Evolutionary conservation across 805 yeast species (phyloP), one percentile per base, ranked within the genome.

Genomic region (Cyberlindnera euphorbiae): DNA sequence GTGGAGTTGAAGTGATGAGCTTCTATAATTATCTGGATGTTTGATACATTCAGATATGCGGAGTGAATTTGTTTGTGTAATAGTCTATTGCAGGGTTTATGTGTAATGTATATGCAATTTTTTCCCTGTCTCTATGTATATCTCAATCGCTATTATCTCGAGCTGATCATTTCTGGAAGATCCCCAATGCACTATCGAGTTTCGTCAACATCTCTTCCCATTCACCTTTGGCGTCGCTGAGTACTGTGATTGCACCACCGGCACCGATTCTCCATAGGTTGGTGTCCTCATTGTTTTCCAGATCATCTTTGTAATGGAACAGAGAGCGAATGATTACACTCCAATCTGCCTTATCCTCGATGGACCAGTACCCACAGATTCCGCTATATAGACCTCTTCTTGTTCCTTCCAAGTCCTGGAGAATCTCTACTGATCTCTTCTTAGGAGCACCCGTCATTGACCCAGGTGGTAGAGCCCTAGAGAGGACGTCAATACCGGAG

Each of bases 371-470:
- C 0, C 99, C 99, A 22, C 84, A 79, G 2, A 90, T 93, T 13
- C 99, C 99, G 39, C 96, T 84, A 55, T 93, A 93, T 1, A 90
- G 60, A 0, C 97, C 97, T 50, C 97, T 69, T 30, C 55, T 49
- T 1, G 45, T 33, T 16, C 52, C 58, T 17, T 67, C 62, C 10
- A 62, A 41, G 9, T 59, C 47, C 42, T 80, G 83, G 19, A 93
- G 65, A 5, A 94, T 58, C 57, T 90, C 93, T 6, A 93, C 95
- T 0, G 96, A 86, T 41, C 96, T 71, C 49, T 81, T 83, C 63
- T 93, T 93, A 3, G 99, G 99, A 0, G 99, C 99, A 3, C 99
- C 99, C 0, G 99, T 93, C 99, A 93, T 93, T 1, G 97, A 90
- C 0, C 99, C 99, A 0, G 99, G 96, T 3, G 99, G 98, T 24